Evolutionary conservation across 768 basidiomycete species (phyloP), one percentile per base, ranked within the genome.

Genomic region (Mycena belliarum): DNA sequence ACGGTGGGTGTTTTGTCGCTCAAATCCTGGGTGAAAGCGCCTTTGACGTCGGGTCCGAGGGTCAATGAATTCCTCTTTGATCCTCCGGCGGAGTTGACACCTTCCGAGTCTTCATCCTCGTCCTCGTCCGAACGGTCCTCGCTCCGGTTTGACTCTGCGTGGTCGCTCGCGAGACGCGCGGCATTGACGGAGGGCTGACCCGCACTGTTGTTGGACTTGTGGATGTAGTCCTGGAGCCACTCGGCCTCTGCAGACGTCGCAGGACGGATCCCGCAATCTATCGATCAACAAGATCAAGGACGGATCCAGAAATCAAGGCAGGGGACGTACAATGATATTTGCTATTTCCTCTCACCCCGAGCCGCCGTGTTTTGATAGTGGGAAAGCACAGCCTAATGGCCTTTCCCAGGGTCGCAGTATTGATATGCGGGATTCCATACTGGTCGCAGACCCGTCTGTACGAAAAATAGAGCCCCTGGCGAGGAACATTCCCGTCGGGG

Each of bases 391-490:
- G 83, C 61, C 93, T 83, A 68, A 97, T 94, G 44, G 94, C 93
- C 73, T 97, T 97, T 60, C 95, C 95, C 66, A 97, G 82, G 1
- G 94, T 94, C 64, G 95, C 95, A 35, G 94, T 93, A 79, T 95
- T 97, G 78, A 96, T 93, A 69, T 95, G 92, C 50, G 91, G 91
- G 59, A 95, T 91, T 49, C 90, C 89, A 75, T 95, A 93, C 73
- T 93, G 89, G 75, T 94, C 91, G 73, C 92, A 95, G 55, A 95
- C 87, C 52, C 92, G 80, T 60, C 89, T 83, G 75, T 95, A 97
- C 32, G 93, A 95, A 70, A 93, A 92, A 74, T 95, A 97, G 49
- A 97, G 84, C 7, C 93, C 94, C 69, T 96, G 94, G 50, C 94
- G 86, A 43, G 94, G 91, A 33, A 95, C 94, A 71, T 95, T 95